phyloP scores from a whole-genome alignment of 2,329 filamentous ascomycete species.

The Aphanoascus verrucosus region DNA sequence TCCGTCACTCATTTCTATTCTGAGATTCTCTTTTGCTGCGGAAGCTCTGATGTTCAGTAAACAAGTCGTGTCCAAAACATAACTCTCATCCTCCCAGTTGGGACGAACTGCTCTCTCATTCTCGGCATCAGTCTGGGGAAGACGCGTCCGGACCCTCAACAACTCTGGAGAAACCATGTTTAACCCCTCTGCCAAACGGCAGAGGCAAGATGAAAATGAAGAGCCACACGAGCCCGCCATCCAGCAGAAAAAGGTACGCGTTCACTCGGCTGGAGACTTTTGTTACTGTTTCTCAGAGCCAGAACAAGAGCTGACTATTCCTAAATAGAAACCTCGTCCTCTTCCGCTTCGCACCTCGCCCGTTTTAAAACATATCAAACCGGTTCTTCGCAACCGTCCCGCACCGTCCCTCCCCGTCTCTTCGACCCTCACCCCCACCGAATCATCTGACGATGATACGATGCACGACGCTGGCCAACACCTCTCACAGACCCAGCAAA shows the following conservation, averaged over 20 bases:
- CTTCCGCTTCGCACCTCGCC: slow-evolving; percentile 25
- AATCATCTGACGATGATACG: slow-evolving; percentile 29
- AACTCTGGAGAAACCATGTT: neutral
- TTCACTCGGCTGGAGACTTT: neutral
- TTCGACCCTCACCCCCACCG: slow-evolving; percentile 26
- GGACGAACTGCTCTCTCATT: neutral
- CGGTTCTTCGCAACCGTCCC: neutral
- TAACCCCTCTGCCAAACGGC: slow-evolving; percentile 3
- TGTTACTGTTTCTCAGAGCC: neutral
- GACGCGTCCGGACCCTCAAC: neutral
- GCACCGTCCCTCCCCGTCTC: slow-evolving; percentile 9
- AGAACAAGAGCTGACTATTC: neutral
- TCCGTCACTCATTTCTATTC: slow-evolving; percentile 1
- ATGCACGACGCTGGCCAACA: slow-evolving; percentile 15
- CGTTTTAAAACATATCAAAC: slow-evolving; percentile 16
- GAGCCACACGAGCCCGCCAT: neutral
- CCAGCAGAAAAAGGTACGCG: slow-evolving; percentile 8
- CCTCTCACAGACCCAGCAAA: neutral
- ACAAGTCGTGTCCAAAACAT: neutral
- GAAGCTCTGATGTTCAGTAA: neutral
- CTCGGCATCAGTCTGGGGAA: neutral
- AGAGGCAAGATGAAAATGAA: neutral
- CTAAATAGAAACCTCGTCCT: slow-evolving; percentile 25
- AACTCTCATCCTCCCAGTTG: neutral
- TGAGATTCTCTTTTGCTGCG: neutral